Evolutionary conservation across 805 yeast genomes (phyloP), one percentile per base, ranked within the genome.

Genomic region (Saccharomycopsis olivae): DNA sequence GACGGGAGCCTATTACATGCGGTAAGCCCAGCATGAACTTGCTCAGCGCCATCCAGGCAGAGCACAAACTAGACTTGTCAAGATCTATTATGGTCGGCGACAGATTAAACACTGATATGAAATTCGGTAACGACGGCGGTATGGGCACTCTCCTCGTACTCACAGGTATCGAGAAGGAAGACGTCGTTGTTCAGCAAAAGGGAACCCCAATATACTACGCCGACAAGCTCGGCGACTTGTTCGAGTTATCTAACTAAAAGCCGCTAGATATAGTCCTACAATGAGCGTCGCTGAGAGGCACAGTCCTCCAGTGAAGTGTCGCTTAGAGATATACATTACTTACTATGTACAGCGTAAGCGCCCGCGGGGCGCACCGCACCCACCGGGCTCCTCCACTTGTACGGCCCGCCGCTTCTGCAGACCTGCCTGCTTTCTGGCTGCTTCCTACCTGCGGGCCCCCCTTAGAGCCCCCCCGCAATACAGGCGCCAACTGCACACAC

Each of bases 1-100:
- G 85, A n/a, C 71, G 96, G 49, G 63, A 71, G 47, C 97, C 98
- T 1, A 77, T 78, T 40, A 81, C 89, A 2, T 82, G 96, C 52
- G 98, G 98, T 40, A 92, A 92, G 56, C 98, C 98, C 17, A 76
- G 78, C 41, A 75, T 72, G 49, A 78, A 79, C 40, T 88, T 92
- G 96, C 72, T 92, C 78, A 84, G 85, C 54, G 78, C 94, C 16
- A 83, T 92, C 55, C 73, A 78, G 47, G 82, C 82, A 3, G 75
- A 76, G 27, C 69, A 65, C 47, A 58, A 70, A 15, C 63, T 75
- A 25, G 75, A 75, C 38, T 63, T 66, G 8, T 43, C 48, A 23
- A 68, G 73, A 43, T 78, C 94, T 10, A 69, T 89, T 49, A 92
- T 92, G 97, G 74, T 92, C 43, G 98, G 98, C 16, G 98, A 92